Evolutionary conservation across 2,329 filamentous ascomycete species (phyloP).

Genomic region (Drechslerella stenobrocha): DNA sequence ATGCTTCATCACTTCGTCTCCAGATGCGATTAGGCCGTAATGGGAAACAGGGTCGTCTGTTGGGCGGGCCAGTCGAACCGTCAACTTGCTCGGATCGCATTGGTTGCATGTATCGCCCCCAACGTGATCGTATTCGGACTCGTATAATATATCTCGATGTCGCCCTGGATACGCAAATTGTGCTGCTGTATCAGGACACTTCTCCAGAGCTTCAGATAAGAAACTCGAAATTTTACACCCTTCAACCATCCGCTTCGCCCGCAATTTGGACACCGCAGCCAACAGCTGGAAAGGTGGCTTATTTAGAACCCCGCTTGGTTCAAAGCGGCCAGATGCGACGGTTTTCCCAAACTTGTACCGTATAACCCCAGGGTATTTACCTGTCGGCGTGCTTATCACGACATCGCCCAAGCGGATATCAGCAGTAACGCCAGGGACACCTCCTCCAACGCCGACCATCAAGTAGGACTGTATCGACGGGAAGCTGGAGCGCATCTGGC

Average conservation of each 20-base stretch:
- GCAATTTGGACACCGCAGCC: conserved; percentile 5
- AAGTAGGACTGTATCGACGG: conserved; percentile 13
- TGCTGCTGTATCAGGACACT: background rate
- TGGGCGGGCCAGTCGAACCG: background rate
- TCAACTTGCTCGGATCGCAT: conserved; percentile 3
- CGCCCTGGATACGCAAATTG: conserved; percentile 11
- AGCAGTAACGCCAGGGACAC: background rate
- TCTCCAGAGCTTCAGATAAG: background rate
- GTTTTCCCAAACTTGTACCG: conserved; percentile 33
- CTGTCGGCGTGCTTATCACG: conserved; percentile 19
- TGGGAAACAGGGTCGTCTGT: background rate
- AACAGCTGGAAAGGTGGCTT: conserved; percentile 19
- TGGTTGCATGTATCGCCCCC: background rate
- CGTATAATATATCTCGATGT: conserved; percentile 11
- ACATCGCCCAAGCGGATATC: conserved; percentile 34
- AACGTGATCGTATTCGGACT: conserved; percentile 17
- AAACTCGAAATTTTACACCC: background rate
- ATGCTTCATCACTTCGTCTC: conserved; percentile 24
- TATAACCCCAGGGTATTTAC: conserved; percentile 2
- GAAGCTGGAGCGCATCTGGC: conserved; percentile 21
- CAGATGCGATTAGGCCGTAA: conserved; percentile 24
- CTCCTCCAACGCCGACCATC: conserved; percentile 36
- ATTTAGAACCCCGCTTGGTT: conserved; percentile 2
- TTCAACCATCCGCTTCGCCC: background rate
- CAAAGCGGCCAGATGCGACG: background rate